Conservation (phyloP, 2,329 filamentous ascomycete genomes). For the Fusarium buharicum region DNA sequence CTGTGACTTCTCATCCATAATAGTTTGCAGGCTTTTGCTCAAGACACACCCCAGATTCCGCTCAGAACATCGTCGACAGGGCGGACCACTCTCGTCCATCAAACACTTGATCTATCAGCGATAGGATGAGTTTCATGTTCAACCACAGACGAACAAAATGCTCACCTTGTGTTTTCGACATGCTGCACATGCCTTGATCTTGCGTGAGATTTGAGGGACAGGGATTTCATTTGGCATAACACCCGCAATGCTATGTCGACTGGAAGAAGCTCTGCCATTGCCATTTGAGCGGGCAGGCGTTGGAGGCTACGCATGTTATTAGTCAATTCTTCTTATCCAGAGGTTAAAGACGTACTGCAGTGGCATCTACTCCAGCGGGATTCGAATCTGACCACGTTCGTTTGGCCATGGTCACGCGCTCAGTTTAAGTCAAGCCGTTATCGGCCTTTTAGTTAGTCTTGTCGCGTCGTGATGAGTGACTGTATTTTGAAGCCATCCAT, state of each 20-base stretch:
- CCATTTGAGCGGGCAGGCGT: constrained; percentile 31
- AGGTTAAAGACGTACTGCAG: constrained; percentile 14
- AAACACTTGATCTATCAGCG: constrained; percentile 53
- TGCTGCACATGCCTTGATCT: constrained; percentile 55
- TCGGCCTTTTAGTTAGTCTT: neutral
- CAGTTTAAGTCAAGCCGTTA: neutral
- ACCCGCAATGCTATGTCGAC: constrained; percentile 35
- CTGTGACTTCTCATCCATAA: constrained; percentile 56
- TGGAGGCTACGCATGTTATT: constrained; percentile 18
- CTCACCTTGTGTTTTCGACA: constrained; percentile 55
- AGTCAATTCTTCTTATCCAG: constrained; percentile 7
- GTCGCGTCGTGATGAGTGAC: constrained; percentile 5
- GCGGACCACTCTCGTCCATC: constrained; percentile 54
- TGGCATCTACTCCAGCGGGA: constrained; percentile 21
- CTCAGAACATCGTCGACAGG: constrained; percentile 53
- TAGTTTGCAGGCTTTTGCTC: constrained; percentile 55
- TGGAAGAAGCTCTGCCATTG: constrained; percentile 29
- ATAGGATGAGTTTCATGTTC: neutral
- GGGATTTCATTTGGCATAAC: constrained; percentile 29
- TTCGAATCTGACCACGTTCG: constrained; percentile 44
- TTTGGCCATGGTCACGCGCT: constrained; percentile 32
- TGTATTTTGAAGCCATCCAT: constrained; percentile 2
- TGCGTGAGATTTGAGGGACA: constrained; percentile 52
- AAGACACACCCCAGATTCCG: constrained; percentile 52
- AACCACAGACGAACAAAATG: neutral